A percentile compares a stretch with the other conserved stretches of the same genome.
Evolutionary conservation across 495 filamentous ascomycete species (phyloP).

Genomic region (Penicillium cinerascens): DNA sequence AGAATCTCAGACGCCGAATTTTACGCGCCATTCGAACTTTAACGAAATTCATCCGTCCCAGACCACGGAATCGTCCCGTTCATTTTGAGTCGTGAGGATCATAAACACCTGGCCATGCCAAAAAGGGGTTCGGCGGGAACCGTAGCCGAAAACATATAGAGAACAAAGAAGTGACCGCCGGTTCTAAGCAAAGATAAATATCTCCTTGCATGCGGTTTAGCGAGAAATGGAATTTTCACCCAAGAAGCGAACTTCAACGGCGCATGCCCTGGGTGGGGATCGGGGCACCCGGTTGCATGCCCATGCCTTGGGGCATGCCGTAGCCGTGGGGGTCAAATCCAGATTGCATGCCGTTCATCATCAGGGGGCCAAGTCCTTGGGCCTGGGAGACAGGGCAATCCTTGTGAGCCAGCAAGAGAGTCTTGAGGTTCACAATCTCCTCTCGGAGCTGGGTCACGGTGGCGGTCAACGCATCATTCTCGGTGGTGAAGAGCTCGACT

Average conservation of each 20-base stretch:
- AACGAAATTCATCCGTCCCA: slow-evolving; percentile 28
- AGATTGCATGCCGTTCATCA: slow-evolving; percentile 55
- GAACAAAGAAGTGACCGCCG: slow-evolving; percentile 15
- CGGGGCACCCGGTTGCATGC: slow-evolving; percentile 37
- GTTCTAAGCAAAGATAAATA: slow-evolving; percentile 18
- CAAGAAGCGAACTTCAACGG: slow-evolving; percentile 14
- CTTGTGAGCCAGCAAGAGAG: slow-evolving; percentile 88
- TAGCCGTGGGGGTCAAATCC: slow-evolving; percentile 40
- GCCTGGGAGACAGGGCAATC: slow-evolving; percentile 91
- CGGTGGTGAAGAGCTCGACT: slow-evolving; percentile 83
- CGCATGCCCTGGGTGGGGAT: slow-evolving; percentile 43
- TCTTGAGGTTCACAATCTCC: slow-evolving; percentile 94
- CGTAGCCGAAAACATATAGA: slow-evolving; percentile 26
- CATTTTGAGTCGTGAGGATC: slow-evolving; percentile 44
- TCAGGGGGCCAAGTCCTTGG: slow-evolving; percentile 70
- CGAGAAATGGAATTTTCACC: slow-evolving; percentile 7
- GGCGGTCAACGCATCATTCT: slow-evolving; percentile 83
- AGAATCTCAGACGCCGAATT: slow-evolving; percentile 33
- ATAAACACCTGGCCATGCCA: slow-evolving; percentile 47
- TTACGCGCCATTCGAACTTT: slow-evolving; percentile 30
- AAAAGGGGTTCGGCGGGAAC: slow-evolving; percentile 16
- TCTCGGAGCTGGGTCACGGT: slow-evolving; percentile 83
- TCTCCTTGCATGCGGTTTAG: slow-evolving; percentile 4
- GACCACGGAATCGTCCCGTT: slow-evolving; percentile 30
- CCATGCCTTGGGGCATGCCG: slow-evolving; percentile 36